These are phyloP conservation scores for Alternaria angustiovoidea DNA, from an alignment of 2,329 filamentous ascomycete species.

Conservation along the genomic window DNA sequence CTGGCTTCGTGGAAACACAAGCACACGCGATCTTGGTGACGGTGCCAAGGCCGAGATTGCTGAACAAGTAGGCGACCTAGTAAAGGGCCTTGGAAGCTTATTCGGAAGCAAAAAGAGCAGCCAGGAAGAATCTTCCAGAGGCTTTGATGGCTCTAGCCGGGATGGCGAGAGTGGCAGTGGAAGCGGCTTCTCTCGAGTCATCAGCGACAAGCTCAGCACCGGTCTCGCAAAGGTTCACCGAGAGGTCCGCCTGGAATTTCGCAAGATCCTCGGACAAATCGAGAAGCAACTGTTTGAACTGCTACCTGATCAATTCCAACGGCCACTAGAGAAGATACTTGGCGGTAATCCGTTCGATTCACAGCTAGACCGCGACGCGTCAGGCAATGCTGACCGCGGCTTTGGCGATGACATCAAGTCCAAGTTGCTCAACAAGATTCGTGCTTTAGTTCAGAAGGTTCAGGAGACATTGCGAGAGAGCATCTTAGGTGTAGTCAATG, in stretches of 20 bases:
- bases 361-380: conserved; percentile 39
- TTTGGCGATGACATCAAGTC: conserved; percentile 42
- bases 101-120: conserved; percentile 34
- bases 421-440: conserved; percentile 37
- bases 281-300: conserved; percentile 43
- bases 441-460: conserved; percentile 37
- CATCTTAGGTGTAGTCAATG: conserved; percentile 41
- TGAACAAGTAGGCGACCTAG: conserved; percentile 38
- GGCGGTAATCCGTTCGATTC: conserved; percentile 42
- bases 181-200: conserved; percentile 36
- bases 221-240: conserved; percentile 42
- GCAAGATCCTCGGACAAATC: conserved; percentile 39
- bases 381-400: conserved; percentile 30
- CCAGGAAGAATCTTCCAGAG: conserved; percentile 30
- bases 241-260: conserved; percentile 42
- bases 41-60: conserved; percentile 41
- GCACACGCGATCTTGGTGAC: conserved; percentile 39
- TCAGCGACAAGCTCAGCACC: conserved; percentile 42
- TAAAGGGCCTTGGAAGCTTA: conserved; percentile 38
- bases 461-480: conserved; percentile 42
- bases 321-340: conserved; percentile 40
- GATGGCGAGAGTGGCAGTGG: conserved; percentile 22
- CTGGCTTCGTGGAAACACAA: conserved; percentile 43
- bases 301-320: conserved; percentile 39
- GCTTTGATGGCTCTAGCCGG: conserved; percentile 21